phyloP scores from a whole-genome alignment of 2,329 filamentous ascomycete genomes.

The Pseudocercospora crystallina region DNA sequence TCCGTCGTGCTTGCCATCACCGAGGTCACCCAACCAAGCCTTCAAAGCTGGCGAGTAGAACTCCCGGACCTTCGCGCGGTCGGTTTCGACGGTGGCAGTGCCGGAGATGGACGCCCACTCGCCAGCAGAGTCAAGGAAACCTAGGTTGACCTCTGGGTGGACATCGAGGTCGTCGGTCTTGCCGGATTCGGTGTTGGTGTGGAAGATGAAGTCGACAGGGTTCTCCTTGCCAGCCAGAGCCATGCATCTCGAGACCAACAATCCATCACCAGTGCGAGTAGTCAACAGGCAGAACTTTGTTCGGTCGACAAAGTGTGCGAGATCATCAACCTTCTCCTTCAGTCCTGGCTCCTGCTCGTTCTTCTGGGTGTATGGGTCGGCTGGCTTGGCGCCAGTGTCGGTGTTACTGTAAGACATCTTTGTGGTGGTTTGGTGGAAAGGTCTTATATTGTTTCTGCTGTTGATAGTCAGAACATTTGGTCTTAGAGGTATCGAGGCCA shows the following conservation, averaged over 20 bases:
- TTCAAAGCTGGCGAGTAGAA: constrained; percentile 73
- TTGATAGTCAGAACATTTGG: too few relatives aligned
- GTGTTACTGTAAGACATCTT: constrained; percentile 58
- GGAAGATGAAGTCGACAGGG: constrained; percentile 81
- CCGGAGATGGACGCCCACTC: constrained; percentile 90
- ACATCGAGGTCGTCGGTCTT: constrained; percentile 78
- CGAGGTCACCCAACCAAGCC: constrained; percentile 83
- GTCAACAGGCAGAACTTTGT: constrained; percentile 90
- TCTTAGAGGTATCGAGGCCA: too few relatives aligned
- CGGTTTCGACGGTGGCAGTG: constrained; percentile 65
- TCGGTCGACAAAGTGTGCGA: constrained; percentile 67
- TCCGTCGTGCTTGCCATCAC: constrained; percentile 80
- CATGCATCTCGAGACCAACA: constrained; percentile 82
- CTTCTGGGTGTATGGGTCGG: constrained; percentile 78
- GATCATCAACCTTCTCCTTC: constrained; percentile 73
- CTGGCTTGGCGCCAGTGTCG: constrained; percentile 60
- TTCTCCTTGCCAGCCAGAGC: constrained; percentile 76
- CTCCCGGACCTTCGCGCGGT: constrained; percentile 67
- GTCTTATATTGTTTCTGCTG: background rate
- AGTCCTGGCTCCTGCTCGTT: constrained; percentile 70
- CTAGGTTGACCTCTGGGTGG: constrained; percentile 75
- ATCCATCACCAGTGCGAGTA: constrained; percentile 65
- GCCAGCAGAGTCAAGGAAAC: constrained; percentile 68
- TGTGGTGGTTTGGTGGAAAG: constrained; percentile 11
- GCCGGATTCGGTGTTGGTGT: constrained; percentile 86